Evolutionary conservation across 2,329 filamentous ascomycete species (phyloP), one percentile per base, ranked within the genome.

Genomic region (Cladobotryum protrusum): DNA sequence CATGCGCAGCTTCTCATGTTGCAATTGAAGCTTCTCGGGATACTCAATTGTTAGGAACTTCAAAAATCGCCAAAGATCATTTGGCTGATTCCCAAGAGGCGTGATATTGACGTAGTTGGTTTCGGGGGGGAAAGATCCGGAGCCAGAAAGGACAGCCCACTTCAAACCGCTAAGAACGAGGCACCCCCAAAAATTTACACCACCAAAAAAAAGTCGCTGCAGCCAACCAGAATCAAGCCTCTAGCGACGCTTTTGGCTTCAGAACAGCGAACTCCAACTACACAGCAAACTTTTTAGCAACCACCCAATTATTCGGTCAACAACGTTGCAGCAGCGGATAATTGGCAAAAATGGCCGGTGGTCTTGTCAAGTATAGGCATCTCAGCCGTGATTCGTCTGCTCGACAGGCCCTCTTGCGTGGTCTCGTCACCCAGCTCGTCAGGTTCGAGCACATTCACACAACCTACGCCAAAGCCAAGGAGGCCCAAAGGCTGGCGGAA

Each of bases 381-480:
- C 77, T 99, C 54, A 85, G 84, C 71, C 90, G 93, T 60, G 79
- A 82, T 59, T 96, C 90, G 46, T 77, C 92, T 49, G 93, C 96
- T 68, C 83, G 93, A 67, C 83, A 92, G 74, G 92, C 93, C 47
- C 82, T 99, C 60, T 84, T 99, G 59, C 89, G 93, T 64, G 96
- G 97, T 72, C 78, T 99, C 54, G 91, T 97, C 67, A 96, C 92
- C 59, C 93, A 92, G 48, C 86, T 99, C 58, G 87, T 99, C 72
- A 80, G 88, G 70, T 83, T 95, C 70, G 93, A 99, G 75, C 84
- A 89, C 56, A 95, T 99, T 73, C 84, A 86, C 56, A 99, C 93
- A 45, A 96, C 93, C 72, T 96, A 87, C 79, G 85, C 86, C 67
- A 97, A 97, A 73, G 93, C 93, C 43, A 99, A 97, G 72, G 93